These are phyloP conservation scores for Mycena galopus DNA, from an alignment of 768 basidiomycete species.

Conservation along the genomic window DNA sequence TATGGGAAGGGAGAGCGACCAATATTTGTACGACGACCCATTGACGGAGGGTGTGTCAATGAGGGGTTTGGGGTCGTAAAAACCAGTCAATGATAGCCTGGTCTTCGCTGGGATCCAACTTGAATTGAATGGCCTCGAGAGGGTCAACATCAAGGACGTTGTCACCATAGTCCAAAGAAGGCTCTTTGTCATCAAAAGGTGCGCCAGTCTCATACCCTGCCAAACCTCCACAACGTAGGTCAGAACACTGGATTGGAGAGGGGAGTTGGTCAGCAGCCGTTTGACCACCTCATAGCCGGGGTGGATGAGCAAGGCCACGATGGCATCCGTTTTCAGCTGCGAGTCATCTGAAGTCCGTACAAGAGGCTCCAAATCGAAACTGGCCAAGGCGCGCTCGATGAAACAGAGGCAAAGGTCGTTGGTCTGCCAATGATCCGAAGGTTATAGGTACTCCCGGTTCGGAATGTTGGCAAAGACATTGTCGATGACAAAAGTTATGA, in stretches of 20 bases:
- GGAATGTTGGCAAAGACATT: slow-evolving; percentile 87
- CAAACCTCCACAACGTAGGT: slow-evolving; percentile 84
- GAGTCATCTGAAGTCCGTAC: slow-evolving; percentile 69
- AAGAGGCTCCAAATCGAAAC: slow-evolving; percentile 84
- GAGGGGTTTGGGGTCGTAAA: slow-evolving; percentile 96
- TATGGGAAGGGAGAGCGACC: slow-evolving; percentile 92
- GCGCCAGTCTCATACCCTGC: slow-evolving; percentile 76
- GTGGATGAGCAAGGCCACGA: slow-evolving; percentile 74
- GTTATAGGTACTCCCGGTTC: slow-evolving; percentile 78
- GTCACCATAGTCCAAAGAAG: slow-evolving; percentile 98
- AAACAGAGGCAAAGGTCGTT: slow-evolving; percentile 89
- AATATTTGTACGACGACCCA: slow-evolving; percentile 93
- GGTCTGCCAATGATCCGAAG: slow-evolving; percentile 87
- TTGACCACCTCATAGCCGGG: slow-evolving; percentile 92
- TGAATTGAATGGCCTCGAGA: slow-evolving; percentile 96
- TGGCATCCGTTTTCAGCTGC: slow-evolving; percentile 61
- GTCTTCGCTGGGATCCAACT: slow-evolving; percentile 94
- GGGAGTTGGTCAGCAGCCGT: slow-evolving; percentile 78
- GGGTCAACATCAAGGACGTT: slow-evolving; percentile 99
- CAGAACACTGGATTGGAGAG: slow-evolving; percentile 80
- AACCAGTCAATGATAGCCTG: slow-evolving; percentile 96
- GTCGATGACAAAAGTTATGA: slow-evolving; percentile 89
- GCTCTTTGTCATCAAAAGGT: slow-evolving; percentile 98
- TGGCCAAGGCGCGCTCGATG: slow-evolving; percentile 85
- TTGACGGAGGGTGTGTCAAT: slow-evolving; percentile 92